Evolutionary conservation across 192 early-diverging fungal species (phyloP), one percentile per base, ranked within the genome.

Genomic region (Backusella macrospora): DNA sequence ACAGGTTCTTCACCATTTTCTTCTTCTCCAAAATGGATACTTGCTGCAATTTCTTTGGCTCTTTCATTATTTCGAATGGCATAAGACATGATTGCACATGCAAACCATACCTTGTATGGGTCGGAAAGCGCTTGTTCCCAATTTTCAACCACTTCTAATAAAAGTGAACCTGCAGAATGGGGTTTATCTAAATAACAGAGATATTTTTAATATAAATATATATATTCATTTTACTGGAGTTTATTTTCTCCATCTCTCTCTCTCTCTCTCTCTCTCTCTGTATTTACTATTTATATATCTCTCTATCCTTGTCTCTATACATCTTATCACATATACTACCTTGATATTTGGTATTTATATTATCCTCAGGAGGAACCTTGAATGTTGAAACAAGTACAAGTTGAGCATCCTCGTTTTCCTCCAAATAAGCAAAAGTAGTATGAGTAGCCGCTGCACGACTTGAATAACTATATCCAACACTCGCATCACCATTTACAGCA

Each of bases 21-120:
- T 39, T 90, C 89, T 45, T 97, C 92, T 39, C 90, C 92, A 75
- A 95, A 87, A 34, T 86, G 81, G 8, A 95, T 90, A 40, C 84
- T 86, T 43, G 93, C 81, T 5, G 94, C 93, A 49, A 93, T 82
- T 52, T 90, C 86, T 79, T 99, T 96, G 48, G 92, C 89, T 40
- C 88, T 84, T 7, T 81, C 68, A 72, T 97, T 94, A 67, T 90
- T 89, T 45, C 83, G 79, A 9, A 98, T 76, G 42, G 95, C 88
- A 44, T 95, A 94, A 1, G 93, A 89, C 2, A 99, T 85, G 37
- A 97, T 81, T 10, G 90, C 86, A 0, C 92, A 88, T 1, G 96
- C 92, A 83, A 97, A 98, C 96, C 96, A 98, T 6, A 88, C 83
- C 14, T 89, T 87, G 81, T 93, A 97, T 18, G 95, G 92, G 71